Evolutionary conservation across 2,329 filamentous ascomycete genomes (phyloP), one percentile per base, ranked within the genome.

Genomic region (Fusarium dimerum): DNA sequence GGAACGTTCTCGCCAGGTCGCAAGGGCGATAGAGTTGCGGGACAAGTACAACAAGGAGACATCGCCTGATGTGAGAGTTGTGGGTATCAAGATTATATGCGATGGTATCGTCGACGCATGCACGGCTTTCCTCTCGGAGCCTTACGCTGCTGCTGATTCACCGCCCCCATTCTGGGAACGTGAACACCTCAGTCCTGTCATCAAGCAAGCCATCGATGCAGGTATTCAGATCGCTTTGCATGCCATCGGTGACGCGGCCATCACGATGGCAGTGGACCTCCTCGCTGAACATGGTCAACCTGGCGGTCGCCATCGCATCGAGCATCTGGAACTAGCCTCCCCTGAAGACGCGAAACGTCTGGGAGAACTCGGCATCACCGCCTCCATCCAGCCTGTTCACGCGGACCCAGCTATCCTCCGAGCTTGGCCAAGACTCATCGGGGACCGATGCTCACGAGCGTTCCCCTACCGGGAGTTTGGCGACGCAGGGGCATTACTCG

Each of bases 21-120:
- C 78, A 18, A 73, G 74, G 4, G 79, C 78, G 0, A 76, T 79
- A 39, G 75, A 77, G 49, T 63, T 82, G 36, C 70, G 69, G 16
- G 51, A 49, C 7, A 48, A 66, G 47, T 72, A 68, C 56, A 73
- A 68, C 54, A 66, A 65, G 9, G 59, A 67, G 11, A 70, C 61
- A 0, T 71, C 69, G 2, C 72, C 73, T 0, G 72, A 77, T 48
- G 61, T 76, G 49, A 78, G 79, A 9, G 70, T 87, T 16, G 77
- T 80, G 0, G 84, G 84, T 9, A 82, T 86, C 68, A 87, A 87
- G 65, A 66, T 86, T 40, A 83, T 87, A 50, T 81, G 78, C 61
- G 84, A 87, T 58, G 84, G 84, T 11, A 82, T 86, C 43, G 74
- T 87, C 45, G 84, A 87, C 57, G 81, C 80, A 0, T 87, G 83